Percentiles rank a stretch among this genome's conserved stretches.
Conservation (phyloP, 192 early-diverging fungal genomes). For the Backusella mclennaniae region DNA sequence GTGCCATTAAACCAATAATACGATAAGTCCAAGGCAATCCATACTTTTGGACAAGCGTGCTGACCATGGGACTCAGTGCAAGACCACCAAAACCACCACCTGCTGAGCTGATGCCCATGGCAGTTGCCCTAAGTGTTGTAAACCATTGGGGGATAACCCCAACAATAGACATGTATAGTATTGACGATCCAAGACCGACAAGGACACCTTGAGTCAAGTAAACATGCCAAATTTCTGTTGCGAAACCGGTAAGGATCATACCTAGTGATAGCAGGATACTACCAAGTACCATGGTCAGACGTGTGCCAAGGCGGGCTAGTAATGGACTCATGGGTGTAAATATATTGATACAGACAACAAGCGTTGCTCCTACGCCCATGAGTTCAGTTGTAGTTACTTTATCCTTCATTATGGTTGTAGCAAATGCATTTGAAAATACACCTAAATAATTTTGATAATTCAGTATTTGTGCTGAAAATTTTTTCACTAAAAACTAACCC, state of each 20-base stretch:
- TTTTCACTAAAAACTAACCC: background rate
- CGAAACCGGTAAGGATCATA: conserved; percentile 19
- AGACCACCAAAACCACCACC: conserved; percentile 72
- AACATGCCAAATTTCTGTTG: conserved; percentile 55
- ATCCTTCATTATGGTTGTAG: background rate
- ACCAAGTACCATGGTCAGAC: conserved; percentile 14
- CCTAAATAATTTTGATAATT: background rate
- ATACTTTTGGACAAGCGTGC: conserved; percentile 46
- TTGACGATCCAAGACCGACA: conserved; percentile 43
- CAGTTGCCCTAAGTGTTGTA: conserved; percentile 52
- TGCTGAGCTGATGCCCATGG: conserved; percentile 52
- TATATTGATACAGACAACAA: conserved; percentile 10
- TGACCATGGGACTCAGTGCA: conserved; percentile 18
- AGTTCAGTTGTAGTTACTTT: conserved; percentile 3
- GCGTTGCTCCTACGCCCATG: conserved; percentile 16
- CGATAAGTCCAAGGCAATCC: conserved; percentile 51
- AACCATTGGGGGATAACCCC: conserved; percentile 54
- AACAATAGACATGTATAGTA: conserved; percentile 29
- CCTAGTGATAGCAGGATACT: conserved; percentile 15
- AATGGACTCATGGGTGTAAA: conserved; percentile 12
- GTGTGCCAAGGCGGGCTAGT: background rate
- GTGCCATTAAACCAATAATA: conserved; percentile 57
- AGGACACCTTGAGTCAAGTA: conserved; percentile 58
- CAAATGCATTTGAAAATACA: conserved; percentile 20
- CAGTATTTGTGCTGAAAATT: background rate